phyloP scores from a whole-genome alignment of 495 filamentous ascomycete genomes.

The Penicillium ucsense region DNA sequence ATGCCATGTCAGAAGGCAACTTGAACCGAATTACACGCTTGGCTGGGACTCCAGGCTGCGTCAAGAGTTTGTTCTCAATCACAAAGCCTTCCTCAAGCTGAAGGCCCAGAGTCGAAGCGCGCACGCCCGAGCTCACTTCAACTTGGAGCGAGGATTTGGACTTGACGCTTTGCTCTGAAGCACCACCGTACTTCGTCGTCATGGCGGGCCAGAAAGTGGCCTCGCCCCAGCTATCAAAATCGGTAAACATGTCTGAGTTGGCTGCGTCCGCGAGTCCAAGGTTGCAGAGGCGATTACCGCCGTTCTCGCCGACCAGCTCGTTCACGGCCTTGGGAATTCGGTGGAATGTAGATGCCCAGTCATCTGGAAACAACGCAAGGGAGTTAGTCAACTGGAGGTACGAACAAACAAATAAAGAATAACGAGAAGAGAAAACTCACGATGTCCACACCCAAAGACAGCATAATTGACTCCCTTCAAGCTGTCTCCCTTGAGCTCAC shows the following conservation, averaged over 20 bases:
- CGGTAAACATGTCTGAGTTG: constrained; percentile 53
- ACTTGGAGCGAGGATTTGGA: constrained; percentile 37
- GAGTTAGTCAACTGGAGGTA: neutral
- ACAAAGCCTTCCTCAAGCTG: constrained; percentile 56
- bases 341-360: constrained; percentile 69
- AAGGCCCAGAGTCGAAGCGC: constrained; percentile 53
- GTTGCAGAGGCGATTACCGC: constrained; percentile 43
- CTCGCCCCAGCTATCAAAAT: constrained; percentile 66
- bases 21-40: constrained; percentile 60
- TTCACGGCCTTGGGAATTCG: constrained; percentile 58
- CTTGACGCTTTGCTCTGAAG: constrained; percentile 12
- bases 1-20: constrained; percentile 55
- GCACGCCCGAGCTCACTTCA: constrained; percentile 45
- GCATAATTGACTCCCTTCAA: constrained; percentile 50
- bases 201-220: constrained; percentile 54
- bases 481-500: constrained; percentile 36
- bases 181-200: constrained; percentile 36
- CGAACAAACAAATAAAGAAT: neutral
- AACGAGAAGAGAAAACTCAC: constrained; percentile 12
- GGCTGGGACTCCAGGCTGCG: constrained; percentile 40
- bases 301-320: constrained; percentile 36
- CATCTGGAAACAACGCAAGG: constrained; percentile 9
- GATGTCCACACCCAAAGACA: constrained; percentile 46
- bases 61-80: constrained; percentile 44
- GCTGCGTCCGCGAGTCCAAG: constrained; percentile 54